A percentile compares a stretch with the other conserved stretches of the same genome.
These are phyloP conservation scores for Wallacemonas sp. DNA, from an alignment of 208 protist genomes.

Conservation along the genomic window DNA sequence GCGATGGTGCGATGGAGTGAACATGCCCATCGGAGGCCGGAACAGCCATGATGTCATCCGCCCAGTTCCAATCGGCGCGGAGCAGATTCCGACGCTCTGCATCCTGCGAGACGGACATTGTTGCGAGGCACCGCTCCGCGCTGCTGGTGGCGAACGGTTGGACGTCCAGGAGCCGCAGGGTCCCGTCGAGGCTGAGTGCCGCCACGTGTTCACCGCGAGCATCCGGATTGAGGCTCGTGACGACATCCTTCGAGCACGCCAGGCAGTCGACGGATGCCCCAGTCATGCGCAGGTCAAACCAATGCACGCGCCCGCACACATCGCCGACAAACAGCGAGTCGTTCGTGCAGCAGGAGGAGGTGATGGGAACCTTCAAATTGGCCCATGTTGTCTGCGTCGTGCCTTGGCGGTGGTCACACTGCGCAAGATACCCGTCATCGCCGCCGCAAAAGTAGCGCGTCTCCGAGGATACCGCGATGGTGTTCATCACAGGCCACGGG, in stretches of 20 bases:
- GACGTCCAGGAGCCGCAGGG: constrained; percentile 46
- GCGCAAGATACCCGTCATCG: constrained; percentile 78
- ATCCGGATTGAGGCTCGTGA: constrained; percentile 26
- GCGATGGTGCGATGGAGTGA: constrained; percentile 13
- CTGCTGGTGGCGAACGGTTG: constrained; percentile 71
- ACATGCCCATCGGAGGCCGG: constrained; percentile 29
- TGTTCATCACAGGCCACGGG: constrained; percentile 82
- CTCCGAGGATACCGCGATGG: constrained; percentile 26
- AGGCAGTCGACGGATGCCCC: constrained; percentile 15
- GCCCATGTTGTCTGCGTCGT: constrained; percentile 12
- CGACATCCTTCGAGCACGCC: constrained; percentile 23
- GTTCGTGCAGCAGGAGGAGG: constrained; percentile 28
- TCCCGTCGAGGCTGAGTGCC: constrained; percentile 59
- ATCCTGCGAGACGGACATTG: constrained; percentile 32
- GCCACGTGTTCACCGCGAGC: constrained; percentile 12
- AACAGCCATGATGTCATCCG: constrained; percentile 21
- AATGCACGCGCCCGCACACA: constrained; percentile 62
- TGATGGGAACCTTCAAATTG: constrained; percentile 60
- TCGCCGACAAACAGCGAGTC: constrained; percentile 75
- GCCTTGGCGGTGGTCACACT: constrained; percentile 34
- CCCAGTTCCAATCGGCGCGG: constrained; percentile 39
- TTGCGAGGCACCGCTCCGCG: constrained; percentile 45
- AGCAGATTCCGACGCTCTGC: constrained; percentile 33
- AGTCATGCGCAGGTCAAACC: constrained; percentile 55
- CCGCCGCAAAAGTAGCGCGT: constrained; percentile 44